These are phyloP conservation scores for Salvia miltiorrhiza DNA, from an alignment of 257 asterid genomes.

Conservation along the genomic window DNA sequence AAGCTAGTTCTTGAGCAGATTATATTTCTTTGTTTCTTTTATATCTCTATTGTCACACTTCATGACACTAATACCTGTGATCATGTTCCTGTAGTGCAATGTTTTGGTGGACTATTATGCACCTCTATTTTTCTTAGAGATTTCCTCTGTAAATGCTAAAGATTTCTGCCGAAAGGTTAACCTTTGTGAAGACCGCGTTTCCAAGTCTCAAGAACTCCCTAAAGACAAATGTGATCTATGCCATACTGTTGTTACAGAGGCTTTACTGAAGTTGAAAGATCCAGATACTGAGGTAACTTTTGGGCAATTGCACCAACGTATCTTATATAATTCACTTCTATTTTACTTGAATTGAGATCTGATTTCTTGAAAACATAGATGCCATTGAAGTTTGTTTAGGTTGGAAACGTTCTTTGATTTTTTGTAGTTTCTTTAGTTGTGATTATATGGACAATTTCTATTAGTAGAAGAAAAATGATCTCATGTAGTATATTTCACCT, in stretches of 20 bases:
- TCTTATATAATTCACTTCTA: neutral
- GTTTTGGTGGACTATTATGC: constrained; percentile 85
- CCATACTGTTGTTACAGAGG: constrained; percentile 67
- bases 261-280: constrained; percentile 70
- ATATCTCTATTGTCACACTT: constrained; percentile 7
- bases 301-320: neutral
- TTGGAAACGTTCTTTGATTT: neutral
- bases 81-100: constrained; percentile 54
- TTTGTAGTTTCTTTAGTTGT: neutral
- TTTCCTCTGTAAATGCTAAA: constrained; percentile 46
- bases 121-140: constrained; percentile 77
- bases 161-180: constrained; percentile 59
- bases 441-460: neutral
- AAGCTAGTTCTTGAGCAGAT: neutral
- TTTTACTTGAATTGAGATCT: constrained; percentile 1
- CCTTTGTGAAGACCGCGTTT: constrained; percentile 51
- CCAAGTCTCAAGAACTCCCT: constrained; percentile 33
- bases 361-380: neutral
- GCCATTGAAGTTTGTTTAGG: neutral
- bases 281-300: constrained; percentile 78
- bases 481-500: neutral
- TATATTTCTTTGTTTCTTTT: neutral
- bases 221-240: constrained; percentile 66
- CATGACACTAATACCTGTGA: neutral
- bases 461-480: neutral